phyloP scores from a whole-genome alignment of 1,139 yeast species.

The Candida frijolesensis region DNA sequence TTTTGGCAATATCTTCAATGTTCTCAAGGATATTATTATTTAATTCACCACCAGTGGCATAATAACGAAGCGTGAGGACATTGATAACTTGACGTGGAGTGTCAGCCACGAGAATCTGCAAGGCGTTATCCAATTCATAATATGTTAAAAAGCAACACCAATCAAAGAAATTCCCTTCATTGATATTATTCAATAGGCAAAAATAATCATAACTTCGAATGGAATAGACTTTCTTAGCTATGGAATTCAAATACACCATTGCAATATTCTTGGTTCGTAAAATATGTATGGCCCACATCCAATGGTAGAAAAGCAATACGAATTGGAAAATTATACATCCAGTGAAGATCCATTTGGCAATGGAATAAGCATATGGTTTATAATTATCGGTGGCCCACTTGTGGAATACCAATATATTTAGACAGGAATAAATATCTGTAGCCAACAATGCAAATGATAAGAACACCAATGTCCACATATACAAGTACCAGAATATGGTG shows the following conservation, averaged over 20 bases:
- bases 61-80: slow-evolving; percentile 65
- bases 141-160: slow-evolving; percentile 69
- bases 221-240: slow-evolving; percentile 62
- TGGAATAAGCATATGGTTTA: slow-evolving; percentile 57
- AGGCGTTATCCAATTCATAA: slow-evolving; percentile 66
- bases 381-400: slow-evolving; percentile 65
- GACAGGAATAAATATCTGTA: slow-evolving; percentile 79
- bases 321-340: slow-evolving; percentile 82
- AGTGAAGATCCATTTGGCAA: slow-evolving; percentile 79
- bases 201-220: slow-evolving; percentile 61
- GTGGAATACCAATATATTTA: slow-evolving; percentile 72
- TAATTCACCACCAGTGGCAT: slow-evolving; percentile 50
- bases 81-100: slow-evolving; percentile 89
- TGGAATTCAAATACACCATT: slow-evolving; percentile 65
- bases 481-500: slow-evolving; percentile 56
- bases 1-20: slow-evolving; percentile 58
- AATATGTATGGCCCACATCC: slow-evolving; percentile 60
- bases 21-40: slow-evolving; percentile 52
- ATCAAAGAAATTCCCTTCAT: slow-evolving; percentile 66
- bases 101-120: slow-evolving; percentile 70
- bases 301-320: slow-evolving; percentile 57
- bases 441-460: slow-evolving; percentile 63
- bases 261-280: slow-evolving; percentile 68
- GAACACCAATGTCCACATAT: slow-evolving; percentile 52
- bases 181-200: slow-evolving; percentile 72